These are phyloP conservation scores for Colletotrichum gloeosporioides DNA, from an alignment of 2,329 filamentous ascomycete genomes.

Conservation along the genomic window DNA sequence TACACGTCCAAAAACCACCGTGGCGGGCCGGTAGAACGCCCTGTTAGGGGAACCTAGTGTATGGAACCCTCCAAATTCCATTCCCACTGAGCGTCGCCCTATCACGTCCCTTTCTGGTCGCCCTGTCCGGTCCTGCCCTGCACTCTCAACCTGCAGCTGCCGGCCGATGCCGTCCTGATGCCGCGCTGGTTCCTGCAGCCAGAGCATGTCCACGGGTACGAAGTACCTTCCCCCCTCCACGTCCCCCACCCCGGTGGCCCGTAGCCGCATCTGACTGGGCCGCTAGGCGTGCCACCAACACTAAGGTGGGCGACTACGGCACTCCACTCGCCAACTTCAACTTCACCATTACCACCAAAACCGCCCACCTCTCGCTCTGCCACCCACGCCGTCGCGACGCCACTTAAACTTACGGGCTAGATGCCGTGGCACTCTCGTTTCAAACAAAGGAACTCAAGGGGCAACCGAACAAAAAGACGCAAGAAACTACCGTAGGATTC, in stretches of 20 bases:
- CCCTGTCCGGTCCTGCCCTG: neutral
- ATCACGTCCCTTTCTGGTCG: neutral
- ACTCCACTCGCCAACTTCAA: constrained; percentile 6
- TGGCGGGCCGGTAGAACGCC: neutral
- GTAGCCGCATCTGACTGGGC: neutral
- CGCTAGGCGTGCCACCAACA: neutral
- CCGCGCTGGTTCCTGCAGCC: constrained; percentile 1
- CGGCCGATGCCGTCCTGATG: constrained; percentile 3
- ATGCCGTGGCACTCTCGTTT: too few relatives aligned
- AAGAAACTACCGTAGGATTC: neutral
- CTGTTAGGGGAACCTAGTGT: neutral
- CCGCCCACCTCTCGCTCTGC: neutral
- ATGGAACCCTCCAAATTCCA: neutral
- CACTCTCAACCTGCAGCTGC: neutral
- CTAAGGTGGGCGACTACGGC: neutral
- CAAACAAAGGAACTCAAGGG: constrained; percentile 7
- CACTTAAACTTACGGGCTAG: neutral
- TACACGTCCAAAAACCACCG: neutral
- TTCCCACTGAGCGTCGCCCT: constrained; percentile 9
- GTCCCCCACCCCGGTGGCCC: neutral
- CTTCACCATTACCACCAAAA: neutral
- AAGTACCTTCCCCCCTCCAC: neutral
- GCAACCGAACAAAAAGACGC: neutral
- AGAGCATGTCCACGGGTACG: neutral
- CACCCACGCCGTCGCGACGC: neutral